Evolutionary conservation across 371 early-diverging fungal species (phyloP).

Genomic region (Mortierella sp.): DNA sequence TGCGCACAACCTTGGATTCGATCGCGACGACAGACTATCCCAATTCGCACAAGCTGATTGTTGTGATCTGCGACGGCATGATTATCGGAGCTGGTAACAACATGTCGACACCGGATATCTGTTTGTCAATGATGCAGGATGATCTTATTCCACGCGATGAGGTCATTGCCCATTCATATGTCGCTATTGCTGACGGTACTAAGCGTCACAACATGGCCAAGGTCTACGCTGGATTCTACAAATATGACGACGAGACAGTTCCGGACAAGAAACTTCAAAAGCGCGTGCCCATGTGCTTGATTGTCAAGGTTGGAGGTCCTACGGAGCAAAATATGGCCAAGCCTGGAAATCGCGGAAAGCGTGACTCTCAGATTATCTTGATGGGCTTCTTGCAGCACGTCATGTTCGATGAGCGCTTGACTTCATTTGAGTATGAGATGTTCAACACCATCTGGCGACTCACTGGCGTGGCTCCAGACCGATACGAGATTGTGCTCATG

Average conservation of each 20-base stretch:
- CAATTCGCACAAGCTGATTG: constrained; percentile 89
- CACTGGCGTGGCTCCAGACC: constrained; percentile 84
- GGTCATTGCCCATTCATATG: constrained; percentile 80
- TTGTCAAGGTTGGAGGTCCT: constrained; percentile 94
- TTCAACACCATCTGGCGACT: constrained; percentile 88
- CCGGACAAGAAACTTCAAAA: constrained; percentile 60
- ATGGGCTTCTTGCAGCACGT: constrained; percentile 97
- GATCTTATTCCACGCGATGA: constrained; percentile 72
- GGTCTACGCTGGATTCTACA: constrained; percentile 91
- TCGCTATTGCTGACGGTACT: constrained; percentile 93
- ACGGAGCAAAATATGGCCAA: constrained; percentile 74
- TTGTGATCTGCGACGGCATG: constrained; percentile 91
- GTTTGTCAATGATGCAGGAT: constrained; percentile 86
- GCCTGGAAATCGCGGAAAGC: constrained; percentile 97
- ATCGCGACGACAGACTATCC: constrained; percentile 93
- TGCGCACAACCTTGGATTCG: constrained; percentile 95
- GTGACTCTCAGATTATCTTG: constrained; percentile 97
- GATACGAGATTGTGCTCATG: constrained; percentile 92
- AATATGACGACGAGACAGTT: constrained; percentile 68
- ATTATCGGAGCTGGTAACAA: constrained; percentile 83
- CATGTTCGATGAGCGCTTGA: constrained; percentile 95
- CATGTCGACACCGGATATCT: constrained; percentile 83
- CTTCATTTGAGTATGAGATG: constrained; percentile 93
- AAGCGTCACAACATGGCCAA: constrained; percentile 97
- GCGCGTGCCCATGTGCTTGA: constrained; percentile 86